phyloP scores from a whole-genome alignment of 2,329 filamentous ascomycete species.

The Pseudogymnoascus sp. region DNA sequence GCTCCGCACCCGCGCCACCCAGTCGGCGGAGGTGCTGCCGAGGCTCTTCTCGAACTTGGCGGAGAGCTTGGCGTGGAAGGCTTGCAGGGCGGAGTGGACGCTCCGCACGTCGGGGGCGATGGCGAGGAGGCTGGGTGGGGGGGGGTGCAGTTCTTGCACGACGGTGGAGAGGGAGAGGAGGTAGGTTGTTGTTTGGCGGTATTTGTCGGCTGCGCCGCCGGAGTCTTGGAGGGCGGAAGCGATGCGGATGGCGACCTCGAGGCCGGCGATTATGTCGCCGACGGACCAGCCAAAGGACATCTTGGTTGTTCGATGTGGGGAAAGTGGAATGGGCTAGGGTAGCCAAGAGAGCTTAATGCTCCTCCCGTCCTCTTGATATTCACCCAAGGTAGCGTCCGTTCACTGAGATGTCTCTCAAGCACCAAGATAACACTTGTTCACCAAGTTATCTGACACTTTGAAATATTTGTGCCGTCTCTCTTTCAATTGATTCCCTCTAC shows the following conservation, averaged over 20 bases:
- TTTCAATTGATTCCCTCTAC: neutral
- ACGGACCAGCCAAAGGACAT: conserved; percentile 1
- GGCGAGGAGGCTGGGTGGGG: neutral
- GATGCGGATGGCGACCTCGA: neutral
- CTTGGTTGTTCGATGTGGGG: neutral
- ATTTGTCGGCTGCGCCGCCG: neutral
- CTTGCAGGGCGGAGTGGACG: neutral
- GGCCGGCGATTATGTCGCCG: neutral
- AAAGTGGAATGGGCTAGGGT: neutral
- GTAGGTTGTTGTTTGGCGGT: neutral
- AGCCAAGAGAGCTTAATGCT: neutral
- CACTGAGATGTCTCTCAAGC: neutral
- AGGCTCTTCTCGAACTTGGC: neutral
- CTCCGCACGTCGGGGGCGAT: neutral
- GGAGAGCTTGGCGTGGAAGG: neutral
- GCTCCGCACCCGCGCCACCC: neutral
- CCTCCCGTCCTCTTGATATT: neutral
- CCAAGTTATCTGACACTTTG: neutral
- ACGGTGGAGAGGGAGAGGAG: conserved; percentile 6
- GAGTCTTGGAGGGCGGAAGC: neutral
- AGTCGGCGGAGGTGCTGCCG: neutral
- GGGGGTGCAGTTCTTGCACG: neutral
- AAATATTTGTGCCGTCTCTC: neutral
- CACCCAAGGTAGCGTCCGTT: neutral
- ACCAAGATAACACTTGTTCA: neutral